A percentile compares a stretch with the other conserved stretches of the same genome.
These are phyloP conservation scores for Pichia insulana DNA, from an alignment of 805 yeast species.

Conservation along the genomic window DNA sequence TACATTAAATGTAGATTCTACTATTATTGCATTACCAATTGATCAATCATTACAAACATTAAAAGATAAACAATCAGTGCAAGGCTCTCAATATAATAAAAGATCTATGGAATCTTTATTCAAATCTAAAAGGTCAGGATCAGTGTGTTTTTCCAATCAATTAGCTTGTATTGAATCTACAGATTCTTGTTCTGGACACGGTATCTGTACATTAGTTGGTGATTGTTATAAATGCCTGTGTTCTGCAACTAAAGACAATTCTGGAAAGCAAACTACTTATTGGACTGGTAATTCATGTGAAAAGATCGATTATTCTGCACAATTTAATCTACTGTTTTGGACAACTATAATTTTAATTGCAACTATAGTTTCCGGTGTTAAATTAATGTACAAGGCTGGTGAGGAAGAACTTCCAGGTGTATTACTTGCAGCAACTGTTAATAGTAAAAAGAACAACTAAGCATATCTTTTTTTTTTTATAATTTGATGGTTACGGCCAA, in stretches of 20 bases:
- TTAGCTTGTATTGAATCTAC: slow-evolving; percentile 41
- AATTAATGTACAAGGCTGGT: slow-evolving; percentile 46
- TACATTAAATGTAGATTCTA: slow-evolving; percentile 18
- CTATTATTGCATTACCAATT: slow-evolving; percentile 28
- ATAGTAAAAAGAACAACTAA: slow-evolving; percentile 30
- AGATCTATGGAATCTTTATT: background rate
- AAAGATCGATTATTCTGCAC: slow-evolving; percentile 57
- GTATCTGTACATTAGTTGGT: slow-evolving; percentile 36
- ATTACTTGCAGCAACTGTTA: slow-evolving; percentile 47
- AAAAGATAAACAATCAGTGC: background rate
- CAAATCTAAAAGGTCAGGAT: slow-evolving; percentile 9
- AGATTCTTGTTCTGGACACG: slow-evolving; percentile 44
- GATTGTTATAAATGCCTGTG: slow-evolving; percentile 46
- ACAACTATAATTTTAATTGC: slow-evolving; percentile 40
- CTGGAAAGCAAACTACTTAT: slow-evolving; percentile 34
- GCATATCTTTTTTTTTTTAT: background rate
- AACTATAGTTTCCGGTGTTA: slow-evolving; percentile 41
- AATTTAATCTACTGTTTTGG: slow-evolving; percentile 66
- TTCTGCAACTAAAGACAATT: slow-evolving; percentile 32
- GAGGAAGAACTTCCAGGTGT: slow-evolving; percentile 61
- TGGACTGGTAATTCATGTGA: slow-evolving; percentile 57
- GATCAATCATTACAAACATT: slow-evolving; percentile 19
- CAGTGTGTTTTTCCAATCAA: slow-evolving; percentile 33
- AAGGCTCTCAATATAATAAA: background rate
- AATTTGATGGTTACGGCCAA: background rate